Evolutionary conservation across 345 rosid species (phyloP), one percentile per base, ranked within the genome.

Genomic region (Turritis glabra): DNA sequence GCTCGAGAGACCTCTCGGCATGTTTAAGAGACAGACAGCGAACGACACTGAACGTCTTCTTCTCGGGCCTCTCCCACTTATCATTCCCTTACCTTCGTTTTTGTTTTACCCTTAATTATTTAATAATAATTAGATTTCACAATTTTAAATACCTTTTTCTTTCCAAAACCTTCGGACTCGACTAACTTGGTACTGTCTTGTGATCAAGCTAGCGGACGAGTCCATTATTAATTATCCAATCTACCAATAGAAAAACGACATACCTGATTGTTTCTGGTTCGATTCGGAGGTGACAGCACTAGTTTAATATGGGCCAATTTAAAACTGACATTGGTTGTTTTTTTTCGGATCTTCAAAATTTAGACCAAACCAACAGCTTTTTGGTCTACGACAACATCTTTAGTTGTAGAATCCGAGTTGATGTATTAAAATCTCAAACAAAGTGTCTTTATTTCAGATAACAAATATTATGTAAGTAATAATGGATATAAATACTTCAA

Each of bases 1-100:
- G 76, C 80, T 77, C 80, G 67, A 77, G 80, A 77, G 71, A 35
- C 80, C 51, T 71, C 60, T 77, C 80, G 67, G 63, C 76, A 64
- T 74, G 67, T 46, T 55, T 37, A 69, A 76, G 60, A 27, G 76
- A 64, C 64, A 76, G 78, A 75, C 55, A 75, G 33, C 74, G 63
- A 75, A 26, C 30, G 33, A 50, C 71, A 67, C 51, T 61, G 40
- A 72, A 71, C 72, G 77, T 64, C 76, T 71, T 71, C 68, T 57
- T 71, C 80, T 57, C 68, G 67, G 56, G 30, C 77, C 50, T 77
- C 69, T 77, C 80, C 77, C 80, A 64, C 67, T 65, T 48, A 71
- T 71, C 77, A 77, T 77, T 71, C 73, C 30, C 51, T 44, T 21
- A 37, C 37, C 27, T 62, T 37, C 50, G 3, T 52, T 18, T 25